These are phyloP conservation scores for Eucalyptus albens DNA, from an alignment of 345 rosid species.

Conservation along the genomic window DNA sequence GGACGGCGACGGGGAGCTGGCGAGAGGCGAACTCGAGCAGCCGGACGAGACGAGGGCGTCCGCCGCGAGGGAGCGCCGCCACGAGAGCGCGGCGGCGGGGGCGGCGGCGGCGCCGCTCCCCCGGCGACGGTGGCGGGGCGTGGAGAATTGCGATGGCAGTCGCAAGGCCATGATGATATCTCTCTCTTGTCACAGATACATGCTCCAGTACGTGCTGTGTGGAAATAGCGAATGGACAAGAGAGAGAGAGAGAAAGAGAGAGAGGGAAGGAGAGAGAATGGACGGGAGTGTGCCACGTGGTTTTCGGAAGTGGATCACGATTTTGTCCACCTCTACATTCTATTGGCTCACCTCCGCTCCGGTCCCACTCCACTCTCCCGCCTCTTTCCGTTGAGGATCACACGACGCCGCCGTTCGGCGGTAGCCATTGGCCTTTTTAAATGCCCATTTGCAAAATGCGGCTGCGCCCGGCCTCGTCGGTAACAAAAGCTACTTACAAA, in stretches of 20 bases:
- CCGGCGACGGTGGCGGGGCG: constrained; percentile 11
- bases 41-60: constrained; percentile 9
- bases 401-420: not conserved
- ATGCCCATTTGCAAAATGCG: too few species aligned
- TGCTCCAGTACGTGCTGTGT: not conserved
- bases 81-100: constrained; percentile 2
- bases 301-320: constrained; percentile 17
- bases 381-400: not conserved
- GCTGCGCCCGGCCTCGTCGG: not conserved
- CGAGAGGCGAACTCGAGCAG: not conserved
- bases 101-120: not conserved
- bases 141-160: constrained; percentile 38
- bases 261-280: constrained; percentile 1
- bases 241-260: too few species aligned
- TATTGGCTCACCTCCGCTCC: not conserved
- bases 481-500: too few species aligned
- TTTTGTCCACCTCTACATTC: not conserved
- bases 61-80: constrained; percentile 26
- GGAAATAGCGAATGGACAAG: not conserved
- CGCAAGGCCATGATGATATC: constrained; percentile 29
- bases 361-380: not conserved
- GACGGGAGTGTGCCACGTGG: constrained; percentile 36
- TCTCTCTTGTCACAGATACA: not conserved
- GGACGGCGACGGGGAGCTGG: not conserved
- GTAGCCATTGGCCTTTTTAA: too few species aligned